These are phyloP conservation scores for Oryza australiensis DNA, from an alignment of 176 grass and related monocot species.

Conservation along the genomic window DNA sequence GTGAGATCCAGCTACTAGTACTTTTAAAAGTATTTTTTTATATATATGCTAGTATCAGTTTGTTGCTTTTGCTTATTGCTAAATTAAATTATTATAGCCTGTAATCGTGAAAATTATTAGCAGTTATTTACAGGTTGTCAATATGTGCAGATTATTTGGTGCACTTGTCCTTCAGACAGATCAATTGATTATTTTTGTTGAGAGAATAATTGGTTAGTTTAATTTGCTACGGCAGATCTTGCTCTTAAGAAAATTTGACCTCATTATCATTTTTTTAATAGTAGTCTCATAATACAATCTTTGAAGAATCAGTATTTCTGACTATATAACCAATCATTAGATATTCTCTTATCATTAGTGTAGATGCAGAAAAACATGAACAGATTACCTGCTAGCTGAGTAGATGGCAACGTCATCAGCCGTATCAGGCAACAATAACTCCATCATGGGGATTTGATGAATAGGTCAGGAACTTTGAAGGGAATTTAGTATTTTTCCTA, in stretches of 20 bases:
- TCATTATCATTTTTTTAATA: neutral
- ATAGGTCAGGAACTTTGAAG: slow-evolving; percentile 4
- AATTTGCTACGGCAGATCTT: neutral
- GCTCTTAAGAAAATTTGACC: neutral
- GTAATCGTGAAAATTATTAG: neutral
- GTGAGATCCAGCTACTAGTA: slow-evolving; percentile 35
- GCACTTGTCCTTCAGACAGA: neutral
- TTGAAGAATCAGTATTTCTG: slow-evolving; percentile 20
- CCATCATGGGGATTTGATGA: neutral
- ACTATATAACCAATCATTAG: slow-evolving; percentile 27
- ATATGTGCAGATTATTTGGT: neutral
- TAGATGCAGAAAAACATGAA: slow-evolving; percentile 5
- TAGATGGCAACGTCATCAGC: slow-evolving; percentile 14
- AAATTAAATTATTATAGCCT: neutral
- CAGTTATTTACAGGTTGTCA: neutral
- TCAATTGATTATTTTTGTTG: neutral
- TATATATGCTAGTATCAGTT: neutral
- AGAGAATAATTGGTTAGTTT: neutral
- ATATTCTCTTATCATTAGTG: slow-evolving; percentile 7
- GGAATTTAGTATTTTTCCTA: slow-evolving; percentile 8
- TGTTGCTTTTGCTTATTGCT: neutral
- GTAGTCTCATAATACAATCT: neutral
- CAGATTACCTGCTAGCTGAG: neutral
- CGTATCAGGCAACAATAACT: neutral
- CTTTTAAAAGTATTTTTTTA: neutral